phyloP scores from a whole-genome alignment of 768 basidiomycete genomes.

The Tylopilus sp. region DNA sequence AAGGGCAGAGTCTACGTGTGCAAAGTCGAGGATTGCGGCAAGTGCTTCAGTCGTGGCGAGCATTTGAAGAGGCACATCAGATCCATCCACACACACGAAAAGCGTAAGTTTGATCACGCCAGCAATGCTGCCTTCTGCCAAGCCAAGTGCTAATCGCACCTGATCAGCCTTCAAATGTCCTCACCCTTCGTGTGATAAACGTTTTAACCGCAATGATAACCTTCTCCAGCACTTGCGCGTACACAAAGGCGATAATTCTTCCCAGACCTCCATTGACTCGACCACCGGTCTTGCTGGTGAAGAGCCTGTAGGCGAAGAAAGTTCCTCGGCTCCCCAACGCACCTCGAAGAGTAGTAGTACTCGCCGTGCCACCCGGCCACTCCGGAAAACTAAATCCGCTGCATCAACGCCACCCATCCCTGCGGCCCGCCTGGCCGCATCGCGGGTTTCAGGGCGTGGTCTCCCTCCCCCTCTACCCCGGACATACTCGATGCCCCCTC shows the following conservation, averaged over 20 bases:
- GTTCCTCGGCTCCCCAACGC: constrained; percentile 23
- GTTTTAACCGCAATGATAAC: constrained; percentile 78
- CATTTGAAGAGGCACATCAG: constrained; percentile 75
- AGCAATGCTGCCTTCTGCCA: constrained; percentile 12
- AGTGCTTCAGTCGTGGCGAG: constrained; percentile 70
- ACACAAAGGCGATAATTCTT: constrained; percentile 45
- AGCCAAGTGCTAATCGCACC: constrained; percentile 21
- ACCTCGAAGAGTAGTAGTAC: constrained; percentile 18
- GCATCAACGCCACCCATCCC: constrained; percentile 35
- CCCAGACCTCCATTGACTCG: constrained; percentile 33
- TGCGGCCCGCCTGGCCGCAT: constrained; percentile 32
- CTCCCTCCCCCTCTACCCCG: constrained; percentile 32
- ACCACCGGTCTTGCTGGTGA: constrained; percentile 23
- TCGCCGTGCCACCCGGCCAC: constrained; percentile 30
- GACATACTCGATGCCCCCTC: constrained; percentile 32
- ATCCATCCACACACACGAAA: constrained; percentile 73
- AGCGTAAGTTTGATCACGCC: constrained; percentile 51
- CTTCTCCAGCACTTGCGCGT: constrained; percentile 76
- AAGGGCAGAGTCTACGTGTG: constrained; percentile 50
- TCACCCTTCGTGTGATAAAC: constrained; percentile 62
- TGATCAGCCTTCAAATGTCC: constrained; percentile 70
- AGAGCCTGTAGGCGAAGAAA: constrained; percentile 19
- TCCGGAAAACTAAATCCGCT: constrained; percentile 35
- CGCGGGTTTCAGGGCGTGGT: constrained; percentile 29
- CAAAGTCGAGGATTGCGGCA: constrained; percentile 65